Percentiles rank a stretch among this genome's conserved stretches.
phyloP scores from a whole-genome alignment of 441 rosid species.

The Dalechampia spathulata region DNA sequence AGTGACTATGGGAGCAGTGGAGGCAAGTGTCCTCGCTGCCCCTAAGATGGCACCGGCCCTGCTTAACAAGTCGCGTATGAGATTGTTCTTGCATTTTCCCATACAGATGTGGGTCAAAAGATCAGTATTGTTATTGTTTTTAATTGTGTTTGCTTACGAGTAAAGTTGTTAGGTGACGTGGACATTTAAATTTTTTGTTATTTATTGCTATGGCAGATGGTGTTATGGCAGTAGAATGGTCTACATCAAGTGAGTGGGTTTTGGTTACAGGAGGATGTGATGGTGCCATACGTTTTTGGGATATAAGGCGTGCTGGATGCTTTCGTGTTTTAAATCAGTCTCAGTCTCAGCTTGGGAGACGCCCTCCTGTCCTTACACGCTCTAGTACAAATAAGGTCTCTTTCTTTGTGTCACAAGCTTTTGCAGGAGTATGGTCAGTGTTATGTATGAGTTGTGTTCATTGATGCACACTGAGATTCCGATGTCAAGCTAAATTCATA shows the following conservation, averaged over 20 bases:
- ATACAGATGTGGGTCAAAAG: too few relatives aligned
- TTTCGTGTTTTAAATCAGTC: constrained; percentile 82
- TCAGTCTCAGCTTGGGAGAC: constrained; percentile 73
- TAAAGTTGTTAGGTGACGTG: too few relatives aligned
- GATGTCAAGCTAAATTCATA: too few relatives aligned
- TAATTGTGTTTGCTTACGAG: too few relatives aligned
- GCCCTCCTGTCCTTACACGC: constrained; percentile 55
- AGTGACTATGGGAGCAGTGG: too few relatives aligned
- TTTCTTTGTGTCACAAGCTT: constrained; percentile 3
- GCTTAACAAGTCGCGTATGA: too few relatives aligned
- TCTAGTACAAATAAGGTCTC: constrained; percentile 49
- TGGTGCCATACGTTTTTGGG: constrained; percentile 98
- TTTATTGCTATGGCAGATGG: constrained; percentile 56
- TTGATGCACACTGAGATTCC: too few relatives aligned
- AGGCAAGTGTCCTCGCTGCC: too few relatives aligned
- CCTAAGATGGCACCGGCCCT: too few relatives aligned
- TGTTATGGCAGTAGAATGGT: constrained; percentile 92
- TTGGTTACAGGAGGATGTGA: constrained; percentile 91
- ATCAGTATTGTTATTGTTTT: too few relatives aligned
- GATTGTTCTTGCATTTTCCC: too few relatives aligned
- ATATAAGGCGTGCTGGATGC: constrained; percentile 91
- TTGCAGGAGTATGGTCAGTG: background rate
- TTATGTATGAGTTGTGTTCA: background rate
- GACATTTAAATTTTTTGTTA: background rate
- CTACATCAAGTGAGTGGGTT: constrained; percentile 87